phyloP scores from a whole-genome alignment of 1,139 yeast genomes.

The Tardiomyces blankii region DNA sequence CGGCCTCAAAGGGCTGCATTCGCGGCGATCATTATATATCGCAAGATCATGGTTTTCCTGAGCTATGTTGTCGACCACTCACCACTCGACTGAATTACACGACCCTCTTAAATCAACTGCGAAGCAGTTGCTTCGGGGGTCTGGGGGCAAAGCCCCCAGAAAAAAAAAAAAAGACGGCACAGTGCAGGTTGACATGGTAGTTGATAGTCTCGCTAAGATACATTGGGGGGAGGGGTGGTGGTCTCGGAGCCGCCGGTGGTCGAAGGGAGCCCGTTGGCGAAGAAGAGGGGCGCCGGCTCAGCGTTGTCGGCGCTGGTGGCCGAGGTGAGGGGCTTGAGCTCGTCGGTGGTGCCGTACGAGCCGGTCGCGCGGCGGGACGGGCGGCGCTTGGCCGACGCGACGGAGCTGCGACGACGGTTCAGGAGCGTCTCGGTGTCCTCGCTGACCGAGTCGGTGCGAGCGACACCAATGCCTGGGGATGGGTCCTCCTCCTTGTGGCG shows the following conservation, averaged over 20 bases:
- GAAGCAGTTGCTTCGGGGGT: no score
- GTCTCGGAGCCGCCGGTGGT: slow-evolving; percentile 16
- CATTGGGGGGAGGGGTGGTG: no score
- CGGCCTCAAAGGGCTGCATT: no score
- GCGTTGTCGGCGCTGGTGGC: slow-evolving; percentile 8
- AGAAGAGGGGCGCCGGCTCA: slow-evolving; percentile 17
- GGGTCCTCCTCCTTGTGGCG: slow-evolving; percentile 24
- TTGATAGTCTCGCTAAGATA: no score
- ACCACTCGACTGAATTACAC: no score
- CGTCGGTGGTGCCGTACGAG: slow-evolving; percentile 23
- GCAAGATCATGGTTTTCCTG: no score
- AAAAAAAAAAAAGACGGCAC: no score
- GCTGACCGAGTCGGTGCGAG: slow-evolving; percentile 23
- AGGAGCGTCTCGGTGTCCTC: slow-evolving; percentile 15
- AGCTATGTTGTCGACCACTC: no score
- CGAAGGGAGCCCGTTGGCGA: slow-evolving; percentile 25
- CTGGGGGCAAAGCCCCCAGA: no score
- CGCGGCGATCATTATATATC: no score
- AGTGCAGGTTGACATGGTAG: no score
- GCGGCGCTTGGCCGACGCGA: slow-evolving; percentile 3
- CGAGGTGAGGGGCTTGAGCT: slow-evolving; percentile 19
- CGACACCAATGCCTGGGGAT: slow-evolving; percentile 22
- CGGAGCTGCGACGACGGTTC: slow-evolving; percentile 22
- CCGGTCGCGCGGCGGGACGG: slow-evolving; percentile 23
- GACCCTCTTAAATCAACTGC: no score